Evolutionary conservation across 129 eudicot genomes (phyloP).

Genomic region (Chrysanthemum seticuspe): DNA sequence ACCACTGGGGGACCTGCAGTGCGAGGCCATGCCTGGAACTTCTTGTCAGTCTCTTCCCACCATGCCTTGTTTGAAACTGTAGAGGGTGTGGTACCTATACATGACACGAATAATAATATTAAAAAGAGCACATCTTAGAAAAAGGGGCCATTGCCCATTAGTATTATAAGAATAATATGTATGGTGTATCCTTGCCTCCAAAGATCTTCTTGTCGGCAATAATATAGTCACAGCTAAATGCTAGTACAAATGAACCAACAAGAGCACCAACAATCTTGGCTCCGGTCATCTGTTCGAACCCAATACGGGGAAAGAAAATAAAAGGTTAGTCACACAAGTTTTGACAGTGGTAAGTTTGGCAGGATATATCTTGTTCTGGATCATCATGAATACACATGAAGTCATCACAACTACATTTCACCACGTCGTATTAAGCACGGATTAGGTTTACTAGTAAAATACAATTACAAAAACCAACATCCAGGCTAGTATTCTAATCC

Average conservation of each 20-base stretch:
- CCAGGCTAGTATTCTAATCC: too few species aligned
- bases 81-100: conserved; percentile 72
- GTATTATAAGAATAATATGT: neutral
- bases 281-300: conserved; percentile 49
- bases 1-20: conserved; percentile 98
- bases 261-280: conserved; percentile 49
- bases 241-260: conserved; percentile 53
- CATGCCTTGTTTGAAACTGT: conserved; percentile 79
- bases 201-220: conserved; percentile 74
- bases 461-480: too few species aligned
- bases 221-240: conserved; percentile 41
- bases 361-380: too few species aligned
- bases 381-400: too few species aligned
- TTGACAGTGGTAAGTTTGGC: too few species aligned
- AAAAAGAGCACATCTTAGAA: conserved; percentile 26
- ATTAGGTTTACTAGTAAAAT: too few species aligned
- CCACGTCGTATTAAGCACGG: too few species aligned
- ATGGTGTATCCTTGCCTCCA: conserved; percentile 52
- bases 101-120: conserved; percentile 37
- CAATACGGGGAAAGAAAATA: neutral
- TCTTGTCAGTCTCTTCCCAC: conserved; percentile 90
- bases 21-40: conserved; percentile 95
- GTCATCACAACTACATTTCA: too few species aligned
- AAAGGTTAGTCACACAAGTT: neutral
- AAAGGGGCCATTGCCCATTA: neutral